Percentiles rank a stretch among this genome's conserved stretches.
These are phyloP conservation scores for Trichocladium antarcticum DNA, from an alignment of 495 filamentous ascomycete genomes.

Conservation along the genomic window DNA sequence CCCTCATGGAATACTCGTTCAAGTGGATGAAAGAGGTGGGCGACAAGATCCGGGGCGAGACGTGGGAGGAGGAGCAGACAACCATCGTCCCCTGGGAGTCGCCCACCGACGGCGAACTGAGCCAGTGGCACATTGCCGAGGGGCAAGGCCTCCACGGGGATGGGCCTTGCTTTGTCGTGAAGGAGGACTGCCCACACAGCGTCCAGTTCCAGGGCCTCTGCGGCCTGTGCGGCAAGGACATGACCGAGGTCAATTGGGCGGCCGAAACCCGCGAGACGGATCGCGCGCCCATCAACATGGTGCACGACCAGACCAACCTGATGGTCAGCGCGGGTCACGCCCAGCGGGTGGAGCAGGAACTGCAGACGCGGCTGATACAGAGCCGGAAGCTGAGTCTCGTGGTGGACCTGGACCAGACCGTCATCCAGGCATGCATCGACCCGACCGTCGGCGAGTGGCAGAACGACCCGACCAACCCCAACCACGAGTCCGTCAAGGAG, in stretches of 20 bases:
- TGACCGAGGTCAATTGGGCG: constrained; percentile 58
- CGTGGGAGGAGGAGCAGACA: constrained; percentile 43
- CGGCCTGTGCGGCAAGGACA: constrained; percentile 88
- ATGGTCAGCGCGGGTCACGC: constrained; percentile 65
- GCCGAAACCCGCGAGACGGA: constrained; percentile 48
- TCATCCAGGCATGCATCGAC: constrained; percentile 96
- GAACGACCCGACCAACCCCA: constrained; percentile 73
- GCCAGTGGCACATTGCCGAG: constrained; percentile 60
- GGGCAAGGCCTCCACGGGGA: constrained; percentile 56
- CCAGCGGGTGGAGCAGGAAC: constrained; percentile 66
- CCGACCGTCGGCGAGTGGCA: constrained; percentile 96
- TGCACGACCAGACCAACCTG: constrained; percentile 79
- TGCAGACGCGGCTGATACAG: constrained; percentile 70
- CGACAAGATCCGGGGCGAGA: constrained; percentile 56
- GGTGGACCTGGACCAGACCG: constrained; percentile 95
- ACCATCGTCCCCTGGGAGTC: constrained; percentile 71
- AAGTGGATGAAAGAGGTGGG: constrained; percentile 59
- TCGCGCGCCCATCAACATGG: constrained; percentile 85
- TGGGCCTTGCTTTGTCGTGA: constrained; percentile 58
- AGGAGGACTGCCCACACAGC: constrained; percentile 85
- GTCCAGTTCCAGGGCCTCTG: constrained; percentile 86
- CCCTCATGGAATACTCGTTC: constrained; percentile 77
- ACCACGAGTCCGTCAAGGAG: constrained; percentile 80
- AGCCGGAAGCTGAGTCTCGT: constrained; percentile 79
- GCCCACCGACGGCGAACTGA: constrained; percentile 66